Percentiles rank a stretch among this genome's conserved stretches.
These are phyloP conservation scores for Aspergillus sp. DNA, from an alignment of 2,329 filamentous ascomycete species.

Conservation along the genomic window DNA sequence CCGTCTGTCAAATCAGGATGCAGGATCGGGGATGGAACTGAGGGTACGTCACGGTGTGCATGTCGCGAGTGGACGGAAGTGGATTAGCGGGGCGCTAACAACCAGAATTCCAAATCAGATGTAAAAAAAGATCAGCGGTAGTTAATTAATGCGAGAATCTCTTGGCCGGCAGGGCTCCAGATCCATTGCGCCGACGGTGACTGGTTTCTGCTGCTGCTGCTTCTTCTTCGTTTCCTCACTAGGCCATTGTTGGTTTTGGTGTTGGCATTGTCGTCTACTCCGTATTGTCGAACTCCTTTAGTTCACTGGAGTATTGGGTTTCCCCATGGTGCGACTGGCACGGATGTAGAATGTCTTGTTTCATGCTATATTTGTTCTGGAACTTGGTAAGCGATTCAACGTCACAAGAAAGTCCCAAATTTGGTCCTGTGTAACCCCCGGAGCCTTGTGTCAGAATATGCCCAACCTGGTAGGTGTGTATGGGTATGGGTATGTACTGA, in stretches of 20 bases:
- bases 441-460: not conserved
- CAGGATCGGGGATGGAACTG: slow-evolving; percentile 11
- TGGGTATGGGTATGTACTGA: not conserved
- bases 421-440: not conserved
- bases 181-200: not conserved
- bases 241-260: slow-evolving; percentile 1
- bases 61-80: not conserved
- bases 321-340: not conserved
- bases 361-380: not conserved
- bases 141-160: slow-evolving; percentile 2
- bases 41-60: slow-evolving; percentile 18
- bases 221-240: not conserved
- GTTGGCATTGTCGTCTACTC: not conserved
- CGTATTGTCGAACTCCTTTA: not conserved
- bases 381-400: not conserved
- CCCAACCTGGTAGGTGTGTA: not conserved
- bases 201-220: not conserved
- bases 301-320: not conserved
- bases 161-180: not conserved
- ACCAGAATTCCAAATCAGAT: slow-evolving; percentile 23
- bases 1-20: slow-evolving; percentile 8
- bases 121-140: slow-evolving; percentile 8
- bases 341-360: not conserved
- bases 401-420: not conserved
- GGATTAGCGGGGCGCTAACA: slow-evolving; percentile 12